Conservation (phyloP, 148 eudicot genomes). For the Dysphania ambrosioides region DNA sequence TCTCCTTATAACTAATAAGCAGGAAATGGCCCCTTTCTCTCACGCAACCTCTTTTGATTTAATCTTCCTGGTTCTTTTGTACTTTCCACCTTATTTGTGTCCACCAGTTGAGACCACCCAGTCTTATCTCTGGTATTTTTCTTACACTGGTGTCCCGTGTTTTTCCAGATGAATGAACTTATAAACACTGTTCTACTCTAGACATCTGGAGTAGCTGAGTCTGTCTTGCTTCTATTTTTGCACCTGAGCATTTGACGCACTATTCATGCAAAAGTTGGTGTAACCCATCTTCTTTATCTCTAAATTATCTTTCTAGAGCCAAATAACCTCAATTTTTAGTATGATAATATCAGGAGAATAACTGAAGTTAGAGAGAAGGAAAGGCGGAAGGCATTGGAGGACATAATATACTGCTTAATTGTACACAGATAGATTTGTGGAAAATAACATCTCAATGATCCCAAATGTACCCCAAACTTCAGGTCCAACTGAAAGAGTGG, state of each 20-base stretch:
- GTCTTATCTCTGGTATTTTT: background rate
- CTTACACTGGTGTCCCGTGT: background rate
- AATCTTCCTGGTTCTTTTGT: too few relatives aligned
- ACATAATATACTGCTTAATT: conserved; percentile 75
- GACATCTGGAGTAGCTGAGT: background rate
- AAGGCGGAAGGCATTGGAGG: conserved; percentile 64
- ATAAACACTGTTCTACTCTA: background rate
- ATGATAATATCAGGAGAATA: conserved; percentile 70
- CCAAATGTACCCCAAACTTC: conserved; percentile 52
- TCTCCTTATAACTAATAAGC: background rate
- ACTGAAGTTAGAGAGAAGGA: conserved; percentile 90
- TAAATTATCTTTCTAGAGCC: background rate
- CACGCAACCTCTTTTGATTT: too few relatives aligned
- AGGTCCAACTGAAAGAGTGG: conserved; percentile 68
- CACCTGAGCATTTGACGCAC: background rate
- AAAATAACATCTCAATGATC: conserved; percentile 64
- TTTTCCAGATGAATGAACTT: background rate
- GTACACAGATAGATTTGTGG: conserved; percentile 77
- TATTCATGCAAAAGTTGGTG: conserved; percentile 1
- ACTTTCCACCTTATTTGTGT: background rate
- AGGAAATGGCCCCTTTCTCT: too few relatives aligned
- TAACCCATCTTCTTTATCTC: background rate
- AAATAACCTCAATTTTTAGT: conserved; percentile 7
- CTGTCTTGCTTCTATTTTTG: conserved; percentile 3
- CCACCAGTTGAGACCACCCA: background rate